These are phyloP conservation scores for Crassisporium funariophilum DNA, from an alignment of 768 basidiomycete genomes.

Conservation along the genomic window DNA sequence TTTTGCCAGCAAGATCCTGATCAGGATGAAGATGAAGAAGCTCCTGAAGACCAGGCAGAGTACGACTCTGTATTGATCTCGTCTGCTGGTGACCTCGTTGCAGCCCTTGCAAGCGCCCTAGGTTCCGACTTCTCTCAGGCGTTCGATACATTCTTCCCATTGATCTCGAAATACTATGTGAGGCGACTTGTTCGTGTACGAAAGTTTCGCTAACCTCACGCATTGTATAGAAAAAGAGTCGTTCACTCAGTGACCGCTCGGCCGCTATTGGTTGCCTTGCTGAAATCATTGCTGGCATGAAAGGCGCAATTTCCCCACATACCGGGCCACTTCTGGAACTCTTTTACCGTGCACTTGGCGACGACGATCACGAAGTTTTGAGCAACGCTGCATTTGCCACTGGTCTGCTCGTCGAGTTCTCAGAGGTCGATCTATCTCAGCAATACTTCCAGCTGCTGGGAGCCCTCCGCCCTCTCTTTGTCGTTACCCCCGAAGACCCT, in stretches of 20 bases:
- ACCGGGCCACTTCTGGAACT: slow-evolving; percentile 83
- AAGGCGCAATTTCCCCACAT: slow-evolving; percentile 79
- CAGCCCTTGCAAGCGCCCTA: slow-evolving; percentile 83
- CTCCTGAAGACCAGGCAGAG: slow-evolving; percentile 89
- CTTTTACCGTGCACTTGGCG: slow-evolving; percentile 80
- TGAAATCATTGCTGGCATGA: slow-evolving; percentile 94
- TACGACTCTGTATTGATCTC: slow-evolving; percentile 96
- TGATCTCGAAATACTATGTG: slow-evolving; percentile 92
- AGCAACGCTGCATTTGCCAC: slow-evolving; percentile 96
- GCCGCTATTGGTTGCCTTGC: slow-evolving; percentile 92
- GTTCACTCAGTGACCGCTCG: slow-evolving; percentile 89
- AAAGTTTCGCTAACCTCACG: neutral
- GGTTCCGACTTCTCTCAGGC: slow-evolving; percentile 81
- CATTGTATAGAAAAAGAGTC: slow-evolving; percentile 68
- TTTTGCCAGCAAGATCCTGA: slow-evolving; percentile 97
- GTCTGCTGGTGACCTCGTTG: slow-evolving; percentile 92
- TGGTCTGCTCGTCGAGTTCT: slow-evolving; percentile 89
- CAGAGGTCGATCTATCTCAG: slow-evolving; percentile 74
- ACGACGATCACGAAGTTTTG: slow-evolving; percentile 89
- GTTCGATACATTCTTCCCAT: slow-evolving; percentile 85
- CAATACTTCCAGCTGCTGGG: slow-evolving; percentile 81
- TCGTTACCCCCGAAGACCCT: slow-evolving; percentile 62
- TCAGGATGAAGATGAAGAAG: slow-evolving; percentile 84
- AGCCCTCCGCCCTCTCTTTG: slow-evolving; percentile 82
- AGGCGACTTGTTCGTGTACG: slow-evolving; percentile 29